Conservation (phyloP, 2,329 filamentous ascomycete genomes). For the Colletotrichum zoysiae region DNA sequence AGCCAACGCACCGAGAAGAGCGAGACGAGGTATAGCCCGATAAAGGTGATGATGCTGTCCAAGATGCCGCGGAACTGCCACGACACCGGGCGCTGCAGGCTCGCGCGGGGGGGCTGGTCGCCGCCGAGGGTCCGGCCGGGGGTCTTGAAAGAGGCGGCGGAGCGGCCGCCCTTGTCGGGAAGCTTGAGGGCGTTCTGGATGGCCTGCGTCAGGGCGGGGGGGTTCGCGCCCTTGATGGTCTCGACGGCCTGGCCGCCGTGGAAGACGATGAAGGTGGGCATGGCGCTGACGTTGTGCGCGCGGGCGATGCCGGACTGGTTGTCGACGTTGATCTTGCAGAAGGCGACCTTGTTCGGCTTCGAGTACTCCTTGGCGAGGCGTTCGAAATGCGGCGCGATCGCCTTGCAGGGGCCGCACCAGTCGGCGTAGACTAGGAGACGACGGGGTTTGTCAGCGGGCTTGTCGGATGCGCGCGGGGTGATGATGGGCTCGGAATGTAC, state of each 20-base stretch:
- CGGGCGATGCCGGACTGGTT: constrained; percentile 81
- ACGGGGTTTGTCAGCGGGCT: constrained; percentile 46
- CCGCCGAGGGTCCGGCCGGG: constrained; percentile 71
- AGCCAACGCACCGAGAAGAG: constrained; percentile 67
- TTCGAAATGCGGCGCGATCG: constrained; percentile 91
- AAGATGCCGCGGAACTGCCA: constrained; percentile 59
- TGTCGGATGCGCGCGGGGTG: constrained; percentile 26
- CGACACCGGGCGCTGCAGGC: constrained; percentile 44
- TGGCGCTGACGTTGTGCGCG: constrained; percentile 83
- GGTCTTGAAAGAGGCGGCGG: constrained; percentile 64
- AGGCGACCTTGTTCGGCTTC: constrained; percentile 85
- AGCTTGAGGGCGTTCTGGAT: constrained; percentile 78
- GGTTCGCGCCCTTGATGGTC: constrained; percentile 86
- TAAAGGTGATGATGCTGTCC: constrained; percentile 64
- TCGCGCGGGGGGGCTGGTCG: constrained; percentile 43
- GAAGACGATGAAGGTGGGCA: constrained; percentile 96
- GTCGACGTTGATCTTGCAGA: constrained; percentile 93
- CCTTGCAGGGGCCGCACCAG: constrained; percentile 95
- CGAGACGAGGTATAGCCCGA: constrained; percentile 72
- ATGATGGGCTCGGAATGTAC: constrained; percentile 50
- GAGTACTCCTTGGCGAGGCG: constrained; percentile 83
- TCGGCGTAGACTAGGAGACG: constrained; percentile 83
- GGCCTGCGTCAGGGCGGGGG: constrained; percentile 78
- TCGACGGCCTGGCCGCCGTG: constrained; percentile 79
- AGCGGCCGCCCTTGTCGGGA: constrained; percentile 54